Conservation (phyloP, 2,329 filamentous ascomycete species). For the Aspergillus brunneoviolaceus region DNA sequence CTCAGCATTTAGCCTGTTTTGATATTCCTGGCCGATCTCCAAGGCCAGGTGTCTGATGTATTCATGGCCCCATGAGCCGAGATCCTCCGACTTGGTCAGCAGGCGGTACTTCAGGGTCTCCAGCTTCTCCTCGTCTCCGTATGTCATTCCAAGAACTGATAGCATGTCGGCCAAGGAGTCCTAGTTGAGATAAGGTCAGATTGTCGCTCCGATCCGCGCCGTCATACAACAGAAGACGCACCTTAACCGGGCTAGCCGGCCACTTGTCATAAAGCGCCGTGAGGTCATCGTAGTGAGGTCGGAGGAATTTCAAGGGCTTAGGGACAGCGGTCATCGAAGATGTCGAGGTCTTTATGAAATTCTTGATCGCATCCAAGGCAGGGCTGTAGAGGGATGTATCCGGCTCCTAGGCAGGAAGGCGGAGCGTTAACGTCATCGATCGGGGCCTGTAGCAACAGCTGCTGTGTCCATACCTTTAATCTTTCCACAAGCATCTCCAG, state of each 20-base stretch:
- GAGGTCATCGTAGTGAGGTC: slow-evolving; percentile 91
- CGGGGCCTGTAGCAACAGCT: slow-evolving; percentile 9
- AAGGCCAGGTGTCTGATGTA: slow-evolving; percentile 94
- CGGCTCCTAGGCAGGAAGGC: slow-evolving; percentile 62
- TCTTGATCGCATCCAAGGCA: slow-evolving; percentile 93
- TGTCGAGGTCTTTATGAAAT: slow-evolving; percentile 97
- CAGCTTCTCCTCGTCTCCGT: slow-evolving; percentile 91
- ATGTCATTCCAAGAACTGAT: slow-evolving; percentile 98
- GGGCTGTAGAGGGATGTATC: slow-evolving; percentile 86
- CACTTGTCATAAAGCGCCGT: slow-evolving; percentile 87
- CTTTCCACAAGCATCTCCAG: slow-evolving; percentile 97
- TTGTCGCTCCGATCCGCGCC: slow-evolving; percentile 5
- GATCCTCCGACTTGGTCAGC: slow-evolving; percentile 83
- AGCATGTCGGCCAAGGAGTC: slow-evolving; percentile 86
- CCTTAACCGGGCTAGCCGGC: slow-evolving; percentile 81
- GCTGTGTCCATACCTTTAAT: slow-evolving; percentile 64
- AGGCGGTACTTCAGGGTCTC: slow-evolving; percentile 96
- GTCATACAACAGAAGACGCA: slow-evolving; percentile 37
- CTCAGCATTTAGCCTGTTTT: slow-evolving; percentile 80
- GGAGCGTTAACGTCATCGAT: slow-evolving; percentile 29
- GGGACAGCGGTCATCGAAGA: slow-evolving; percentile 99
- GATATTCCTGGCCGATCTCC: slow-evolving; percentile 93
- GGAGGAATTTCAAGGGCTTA: slow-evolving; percentile 95
- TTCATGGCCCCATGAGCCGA: slow-evolving; percentile 97
- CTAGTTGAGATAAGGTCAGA: slow-evolving; percentile 32